Conservation (phyloP, 768 basidiomycete genomes). For the Boletus speciosus region DNA sequence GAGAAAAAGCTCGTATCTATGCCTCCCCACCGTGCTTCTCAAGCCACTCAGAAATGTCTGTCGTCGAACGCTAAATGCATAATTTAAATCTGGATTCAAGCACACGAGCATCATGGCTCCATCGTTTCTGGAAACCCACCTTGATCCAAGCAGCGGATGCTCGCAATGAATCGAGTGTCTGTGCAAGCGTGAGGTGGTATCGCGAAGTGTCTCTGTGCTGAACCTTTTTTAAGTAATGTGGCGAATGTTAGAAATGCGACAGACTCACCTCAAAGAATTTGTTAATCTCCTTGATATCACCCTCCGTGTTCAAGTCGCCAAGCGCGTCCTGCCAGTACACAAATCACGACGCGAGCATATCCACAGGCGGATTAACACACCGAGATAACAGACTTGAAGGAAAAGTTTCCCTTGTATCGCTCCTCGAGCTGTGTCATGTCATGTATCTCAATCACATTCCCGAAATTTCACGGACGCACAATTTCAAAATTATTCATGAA, state of each 20-base stretch:
- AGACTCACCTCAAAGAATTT: conserved; percentile 71
- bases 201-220: conserved; percentile 69
- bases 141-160: conserved; percentile 60
- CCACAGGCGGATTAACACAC: conserved; percentile 32
- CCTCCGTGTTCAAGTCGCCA: conserved; percentile 54
- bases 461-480: conserved; percentile 37
- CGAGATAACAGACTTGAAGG: conserved; percentile 49
- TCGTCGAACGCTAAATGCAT: conserved; percentile 49
- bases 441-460: not conserved
- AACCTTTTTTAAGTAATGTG: not conserved
- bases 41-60: conserved; percentile 57
- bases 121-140: conserved; percentile 35
- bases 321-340: conserved; percentile 33
- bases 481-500: conserved; percentile 67
- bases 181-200: conserved; percentile 59
- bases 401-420: conserved; percentile 69
- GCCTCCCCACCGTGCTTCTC: conserved; percentile 5
- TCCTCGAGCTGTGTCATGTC: conserved; percentile 48
- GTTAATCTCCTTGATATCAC: conserved; percentile 60
- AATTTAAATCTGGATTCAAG: conserved; percentile 2
- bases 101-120: not conserved
- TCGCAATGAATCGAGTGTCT: conserved; percentile 65
- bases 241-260: not conserved
- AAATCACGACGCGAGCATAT: not conserved
- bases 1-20: not conserved